Evolutionary conservation across 345 rosid genomes (phyloP), one percentile per base, ranked within the genome.

Genomic region (Populus ilicifolia): DNA sequence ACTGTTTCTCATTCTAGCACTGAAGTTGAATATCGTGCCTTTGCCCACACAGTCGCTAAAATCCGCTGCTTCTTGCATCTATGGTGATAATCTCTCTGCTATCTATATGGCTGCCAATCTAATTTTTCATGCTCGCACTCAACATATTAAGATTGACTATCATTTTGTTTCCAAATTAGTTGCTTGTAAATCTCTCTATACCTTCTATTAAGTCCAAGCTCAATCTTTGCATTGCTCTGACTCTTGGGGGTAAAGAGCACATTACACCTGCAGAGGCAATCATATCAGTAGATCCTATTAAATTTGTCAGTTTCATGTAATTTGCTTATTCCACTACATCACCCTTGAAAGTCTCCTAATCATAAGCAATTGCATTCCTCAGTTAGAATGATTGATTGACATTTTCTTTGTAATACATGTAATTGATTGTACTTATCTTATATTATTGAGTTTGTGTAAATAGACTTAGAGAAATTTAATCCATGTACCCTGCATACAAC

Each of bases 1-100:
- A 54, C 0, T 8, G 0, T 54, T 54, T 54, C 25, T 54, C 3
- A 1, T 0, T 54, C 61, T 0, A 8, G 12, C 1, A 54, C 0
- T 7, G 12, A 54, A 54, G 25, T 0, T 54, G 25, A 54, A 21
- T 54, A 54, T 8, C 11, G 0, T 7, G 61, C 12, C 0, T 25
- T 54, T 54, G 12, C 3, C 25, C 0, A 21, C 9, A 54, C 25
- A 0, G 1, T 12, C 0, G 5, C 2, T 54, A 0, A 54, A 54
- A 21, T 20, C 0, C 2, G 4, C 1, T 54, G 12, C 61, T 1
- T 5, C 12, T 0, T 54, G 12, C 61, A 54, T 54, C 4, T 54
- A 54, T 21, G 11, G 21, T 0, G 0, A 54, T 8, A 54, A 54
- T 20, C 4, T 54, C 12, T 21, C 12, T 0, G 0, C 61, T 8